Base-by-base conservation (phyloP, 805 yeast species). In the Lachancea quebecensis region DNA sequence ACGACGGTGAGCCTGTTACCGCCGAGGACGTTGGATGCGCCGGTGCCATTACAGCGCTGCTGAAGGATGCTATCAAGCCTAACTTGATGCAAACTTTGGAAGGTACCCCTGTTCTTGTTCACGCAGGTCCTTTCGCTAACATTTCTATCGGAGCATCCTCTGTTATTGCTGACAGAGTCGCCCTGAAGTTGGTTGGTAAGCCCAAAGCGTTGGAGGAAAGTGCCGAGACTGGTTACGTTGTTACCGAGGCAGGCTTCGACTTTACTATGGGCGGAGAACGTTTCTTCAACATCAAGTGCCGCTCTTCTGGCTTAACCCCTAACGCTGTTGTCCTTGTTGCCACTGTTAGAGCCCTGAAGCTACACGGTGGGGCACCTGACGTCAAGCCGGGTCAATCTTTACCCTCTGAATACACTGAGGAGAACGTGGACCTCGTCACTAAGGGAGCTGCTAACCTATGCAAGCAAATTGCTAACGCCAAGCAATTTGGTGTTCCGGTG, bases 221-320 rank as follows among this genome's bases (percentile, higher is more conserved):
- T 66, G 75, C 51, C 62, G 75, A 79, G 44, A 71, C 73, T 50
- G 98, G 98, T 54, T 91, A 78, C 62, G 98, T 89, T 45, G 87
- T 91, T 50, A 91, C 99, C 41, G 99, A 91, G 68, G 97, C 98
- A 34, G 99, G 99, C 43, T 91, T 91, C 70, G 98, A 91, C 68
- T 91, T 93, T 74, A 91, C 97, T 40, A 91, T 91, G 98, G 99
- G 99, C 54, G 98, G 98, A 56, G 99, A 91, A 73, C 78, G 98
- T 60, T 91, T 91, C 71, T 78, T 91, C 69, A 88, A 91, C 72
- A 91, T 91, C 67, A 91, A 91, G 72, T 89, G 97, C 67, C 82
- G 98, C 65, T 76, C 95, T 15, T 84, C 95, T 34, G 96, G 96
- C 4, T 74, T 85, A 47, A 69, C 74, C 34, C 98, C 98, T 33